Evolutionary conservation across 73 alveolate genomes (phyloP), one percentile per base, ranked within the genome.

Genomic region (Stentor roeselii): DNA sequence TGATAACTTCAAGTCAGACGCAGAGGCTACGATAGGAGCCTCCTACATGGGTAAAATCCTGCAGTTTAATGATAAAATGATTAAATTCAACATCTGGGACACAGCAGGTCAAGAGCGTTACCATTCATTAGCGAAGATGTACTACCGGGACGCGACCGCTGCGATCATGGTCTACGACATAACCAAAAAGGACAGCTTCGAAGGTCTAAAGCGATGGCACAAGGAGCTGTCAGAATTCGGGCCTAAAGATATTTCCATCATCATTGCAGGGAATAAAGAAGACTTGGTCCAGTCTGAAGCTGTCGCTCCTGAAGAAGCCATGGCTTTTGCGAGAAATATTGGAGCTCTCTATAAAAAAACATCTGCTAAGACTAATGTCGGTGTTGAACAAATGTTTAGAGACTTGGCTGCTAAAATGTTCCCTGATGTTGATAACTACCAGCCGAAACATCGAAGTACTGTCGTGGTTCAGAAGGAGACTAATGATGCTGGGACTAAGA

Each of bases 31-130:
- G 15, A 89, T 91, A 32, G 95, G 97, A 15, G 97, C 97, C 27
- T 86, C 91, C 76, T 94, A 85, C 86, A 83, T 86, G 87, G 86
- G 93, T 36, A 94, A 92, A 88, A 76, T 59, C 42, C 74, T 90
- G 0, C 78, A 40, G 11, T 82, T 90, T 67, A 86, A 84, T 34
- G 77, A 67, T 34, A 67, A 67, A 32, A 67, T 34, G 41, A 67
- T 67, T 27, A 90, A 32, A 41, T 78, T 27, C 82, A 83, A 36
- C 61, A 93, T 95, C 34, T 95, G 99, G 99, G 99, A 95, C 82
- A 95, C 99, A 30, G 99, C 99, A 15, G 99, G 99, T 2, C 93
- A 93, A 85, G 99, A 95, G 75, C 82, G 89, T 83, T 95, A 91
- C 84, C 75, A 90, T 41, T 78, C 93, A 36, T 78, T 95, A 39